phyloP scores from a whole-genome alignment of 2,329 filamentous ascomycete species.

The Talaromyces sp. region DNA sequence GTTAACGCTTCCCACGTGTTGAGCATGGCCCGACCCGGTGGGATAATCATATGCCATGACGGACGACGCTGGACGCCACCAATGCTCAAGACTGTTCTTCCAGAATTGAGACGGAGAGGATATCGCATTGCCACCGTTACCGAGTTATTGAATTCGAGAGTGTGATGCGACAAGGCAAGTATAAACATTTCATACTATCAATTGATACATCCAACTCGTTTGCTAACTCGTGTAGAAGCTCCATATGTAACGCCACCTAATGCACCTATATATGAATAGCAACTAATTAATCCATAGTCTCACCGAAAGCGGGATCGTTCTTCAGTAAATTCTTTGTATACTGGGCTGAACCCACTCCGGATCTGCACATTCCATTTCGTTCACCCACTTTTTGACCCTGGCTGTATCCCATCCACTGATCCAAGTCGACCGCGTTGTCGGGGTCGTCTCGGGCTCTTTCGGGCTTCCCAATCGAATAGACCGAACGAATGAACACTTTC shows the following conservation, averaged over 20 bases:
- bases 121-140: conserved; percentile 69
- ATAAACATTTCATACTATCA: background rate
- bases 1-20: conserved; percentile 75
- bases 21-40: conserved; percentile 71
- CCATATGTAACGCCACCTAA: background rate
- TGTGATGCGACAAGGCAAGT: background rate
- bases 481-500: conserved; percentile 19
- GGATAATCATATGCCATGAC: conserved; percentile 83
- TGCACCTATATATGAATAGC: background rate
- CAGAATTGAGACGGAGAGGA: conserved; percentile 62
- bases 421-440: conserved; percentile 13
- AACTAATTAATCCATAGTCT: background rate
- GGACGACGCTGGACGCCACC: conserved; percentile 73
- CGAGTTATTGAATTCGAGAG: conserved; percentile 49
- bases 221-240: background rate
- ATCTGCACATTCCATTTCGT: conserved; percentile 15
- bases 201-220: background rate
- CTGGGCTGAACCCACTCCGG: conserved; percentile 24
- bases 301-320: background rate
- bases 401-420: conserved; percentile 22
- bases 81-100: conserved; percentile 69
- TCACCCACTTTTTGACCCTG: conserved; percentile 19
- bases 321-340: conserved; percentile 19
- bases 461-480: conserved; percentile 18
- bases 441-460: conserved; percentile 10